Percentiles rank a stretch among this genome's conserved stretches.
phyloP scores from a whole-genome alignment of 164 flowering plant species.

The Nymphaea thermarum region DNA sequence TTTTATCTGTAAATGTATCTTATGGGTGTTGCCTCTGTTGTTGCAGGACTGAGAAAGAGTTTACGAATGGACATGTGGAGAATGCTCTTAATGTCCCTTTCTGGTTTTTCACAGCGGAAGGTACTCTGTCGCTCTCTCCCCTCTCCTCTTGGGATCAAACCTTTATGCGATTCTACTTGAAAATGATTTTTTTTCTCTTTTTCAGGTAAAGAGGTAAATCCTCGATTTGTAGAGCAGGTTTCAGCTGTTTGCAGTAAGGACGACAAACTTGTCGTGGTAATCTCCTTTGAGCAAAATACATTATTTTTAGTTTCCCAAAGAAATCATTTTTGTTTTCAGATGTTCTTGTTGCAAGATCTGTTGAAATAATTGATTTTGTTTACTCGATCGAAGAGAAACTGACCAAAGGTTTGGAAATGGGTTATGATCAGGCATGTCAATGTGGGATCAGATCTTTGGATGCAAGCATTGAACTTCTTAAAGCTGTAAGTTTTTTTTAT shows the following conservation, averaged over 20 bases:
- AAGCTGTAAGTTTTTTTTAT: constrained; percentile 28
- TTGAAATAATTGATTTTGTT: no score
- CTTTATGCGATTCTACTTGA: not conserved
- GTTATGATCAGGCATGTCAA: constrained; percentile 48
- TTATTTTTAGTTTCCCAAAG: not conserved
- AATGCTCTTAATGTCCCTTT: constrained; percentile 38
- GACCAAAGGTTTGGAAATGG: no score
- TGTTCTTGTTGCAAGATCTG: no score
- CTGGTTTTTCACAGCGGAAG: constrained; percentile 45
- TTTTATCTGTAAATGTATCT: not conserved
- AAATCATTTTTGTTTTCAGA: no score
- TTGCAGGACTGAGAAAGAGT: constrained; percentile 74
- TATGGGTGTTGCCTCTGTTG: not conserved
- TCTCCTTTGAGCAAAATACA: no score
- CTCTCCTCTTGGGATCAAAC: not conserved
- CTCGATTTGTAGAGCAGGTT: constrained; percentile 56
- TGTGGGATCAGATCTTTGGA: constrained; percentile 60
- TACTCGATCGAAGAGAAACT: no score
- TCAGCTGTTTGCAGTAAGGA: constrained; percentile 37
- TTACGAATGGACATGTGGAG: constrained; percentile 33
- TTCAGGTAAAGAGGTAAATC: constrained; percentile 75
- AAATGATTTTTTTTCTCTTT: not conserved
- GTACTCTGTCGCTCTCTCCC: constrained; percentile 10
- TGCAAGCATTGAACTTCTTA: constrained; percentile 48
- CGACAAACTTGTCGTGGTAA: constrained; percentile 71